A percentile compares a stretch with the other conserved stretches of the same genome.
Conservation (phyloP, 2,329 filamentous ascomycete genomes). For the Botrytis deweyae region DNA sequence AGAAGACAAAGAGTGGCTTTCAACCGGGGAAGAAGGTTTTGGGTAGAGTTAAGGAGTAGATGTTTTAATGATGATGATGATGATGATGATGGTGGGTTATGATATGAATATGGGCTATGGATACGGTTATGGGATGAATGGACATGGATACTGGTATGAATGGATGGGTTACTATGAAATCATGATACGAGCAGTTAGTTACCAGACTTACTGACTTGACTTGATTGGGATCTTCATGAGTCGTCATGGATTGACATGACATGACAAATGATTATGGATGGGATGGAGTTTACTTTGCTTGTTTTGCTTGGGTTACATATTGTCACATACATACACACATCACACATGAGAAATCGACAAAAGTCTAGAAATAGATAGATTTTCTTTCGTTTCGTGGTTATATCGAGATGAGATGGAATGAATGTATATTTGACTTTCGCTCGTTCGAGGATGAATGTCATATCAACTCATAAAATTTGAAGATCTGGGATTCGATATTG, state of each 20-base stretch:
- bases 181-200: background rate
- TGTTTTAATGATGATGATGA: background rate
- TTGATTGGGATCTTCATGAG: background rate
- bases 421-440: background rate
- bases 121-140: background rate
- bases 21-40: constrained; percentile 18
- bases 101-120: background rate
- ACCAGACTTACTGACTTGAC: background rate
- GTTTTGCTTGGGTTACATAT: background rate
- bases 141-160: background rate
- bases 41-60: constrained; percentile 12
- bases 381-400: background rate
- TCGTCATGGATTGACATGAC: background rate
- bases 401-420: background rate
- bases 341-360: background rate
- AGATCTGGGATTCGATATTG: no score
- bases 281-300: background rate
- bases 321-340: background rate
- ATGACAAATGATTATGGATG: background rate
- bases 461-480: no score
- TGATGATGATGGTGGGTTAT: background rate
- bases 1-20: background rate
- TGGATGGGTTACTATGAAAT: background rate
- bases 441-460: no score
- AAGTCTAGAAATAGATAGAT: constrained; percentile 8